Percentiles rank a stretch among this genome's conserved stretches.
These are phyloP conservation scores for Marchantia paleacea DNA, from an alignment of 225 moss, liverwort and hornwort genomes.

Conservation along the genomic window DNA sequence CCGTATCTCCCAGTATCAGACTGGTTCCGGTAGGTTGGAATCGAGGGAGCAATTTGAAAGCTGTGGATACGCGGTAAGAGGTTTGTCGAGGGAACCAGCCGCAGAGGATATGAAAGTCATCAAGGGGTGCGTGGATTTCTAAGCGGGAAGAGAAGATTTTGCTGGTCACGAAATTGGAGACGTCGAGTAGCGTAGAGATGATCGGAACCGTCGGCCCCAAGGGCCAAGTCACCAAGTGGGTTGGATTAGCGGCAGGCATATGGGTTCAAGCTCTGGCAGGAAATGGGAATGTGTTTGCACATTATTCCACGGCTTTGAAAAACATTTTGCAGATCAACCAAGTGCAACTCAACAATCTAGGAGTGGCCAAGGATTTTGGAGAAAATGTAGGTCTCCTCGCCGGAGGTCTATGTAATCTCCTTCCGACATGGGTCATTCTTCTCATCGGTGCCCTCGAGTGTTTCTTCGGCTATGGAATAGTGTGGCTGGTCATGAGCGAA, in stretches of 20 bases:
- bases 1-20: too few species aligned
- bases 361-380: constrained; percentile 88
- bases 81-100: background rate
- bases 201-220: constrained; percentile 19
- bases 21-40: too few species aligned
- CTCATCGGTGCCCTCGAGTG: constrained; percentile 74
- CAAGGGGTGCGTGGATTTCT: background rate
- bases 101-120: background rate
- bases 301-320: constrained; percentile 67
- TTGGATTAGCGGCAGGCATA: constrained; percentile 73
- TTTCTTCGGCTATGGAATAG: constrained; percentile 60
- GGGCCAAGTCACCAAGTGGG: constrained; percentile 61
- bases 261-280: constrained; percentile 90
- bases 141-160: background rate
- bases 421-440: constrained; percentile 75
- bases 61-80: background rate
- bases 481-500: constrained; percentile 63
- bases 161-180: background rate
- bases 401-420: constrained; percentile 64
- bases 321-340: constrained; percentile 64
- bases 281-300: constrained; percentile 69
- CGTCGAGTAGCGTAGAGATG: background rate
- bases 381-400: constrained; percentile 78
- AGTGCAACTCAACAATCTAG: constrained; percentile 74
- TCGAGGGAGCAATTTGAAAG: too few species aligned